Evolutionary conservation across 208 protist species (phyloP).

Genomic region (Porcisia hertigi): DNA sequence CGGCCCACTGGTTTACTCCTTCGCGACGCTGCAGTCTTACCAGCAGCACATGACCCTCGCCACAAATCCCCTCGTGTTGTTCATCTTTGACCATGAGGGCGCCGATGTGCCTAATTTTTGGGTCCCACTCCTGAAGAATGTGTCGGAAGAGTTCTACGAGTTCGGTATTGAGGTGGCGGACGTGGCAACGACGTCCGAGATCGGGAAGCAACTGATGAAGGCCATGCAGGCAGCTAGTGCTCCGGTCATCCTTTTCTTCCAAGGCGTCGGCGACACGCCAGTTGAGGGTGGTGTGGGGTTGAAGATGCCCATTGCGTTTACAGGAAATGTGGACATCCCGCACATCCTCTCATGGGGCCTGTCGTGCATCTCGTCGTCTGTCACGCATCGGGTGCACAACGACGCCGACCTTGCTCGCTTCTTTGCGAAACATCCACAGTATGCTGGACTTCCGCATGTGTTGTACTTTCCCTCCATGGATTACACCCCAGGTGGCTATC

Average conservation of each 20-base stretch:
- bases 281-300: constrained; percentile 1
- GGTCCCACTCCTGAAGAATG: constrained; percentile 23
- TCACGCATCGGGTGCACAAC: constrained; percentile 38
- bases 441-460: constrained; percentile 39
- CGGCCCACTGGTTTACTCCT: constrained; percentile 15
- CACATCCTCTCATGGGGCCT: constrained; percentile 37
- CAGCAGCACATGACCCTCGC: constrained; percentile 16
- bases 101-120: constrained; percentile 10
- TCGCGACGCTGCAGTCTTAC: constrained; percentile 12
- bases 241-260: constrained; percentile 34
- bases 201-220: constrained; percentile 14
- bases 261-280: constrained; percentile 30
- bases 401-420: constrained; percentile 34
- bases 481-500: constrained; percentile 30
- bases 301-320: constrained; percentile 35
- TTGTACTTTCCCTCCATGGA: constrained; percentile 41
- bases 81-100: constrained; percentile 15
- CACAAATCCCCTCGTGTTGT: constrained; percentile 24
- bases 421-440: constrained; percentile 34
- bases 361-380: constrained; percentile 25
- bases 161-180: constrained; percentile 34
- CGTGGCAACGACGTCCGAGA: constrained; percentile 11
- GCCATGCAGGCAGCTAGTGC: background rate
- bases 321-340: constrained; percentile 13
- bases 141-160: constrained; percentile 16